A percentile compares a stretch with the other conserved stretches of the same genome.
phyloP scores from a whole-genome alignment of 176 grass and related monocot species.

The Saccharum spontaneum region DNA sequence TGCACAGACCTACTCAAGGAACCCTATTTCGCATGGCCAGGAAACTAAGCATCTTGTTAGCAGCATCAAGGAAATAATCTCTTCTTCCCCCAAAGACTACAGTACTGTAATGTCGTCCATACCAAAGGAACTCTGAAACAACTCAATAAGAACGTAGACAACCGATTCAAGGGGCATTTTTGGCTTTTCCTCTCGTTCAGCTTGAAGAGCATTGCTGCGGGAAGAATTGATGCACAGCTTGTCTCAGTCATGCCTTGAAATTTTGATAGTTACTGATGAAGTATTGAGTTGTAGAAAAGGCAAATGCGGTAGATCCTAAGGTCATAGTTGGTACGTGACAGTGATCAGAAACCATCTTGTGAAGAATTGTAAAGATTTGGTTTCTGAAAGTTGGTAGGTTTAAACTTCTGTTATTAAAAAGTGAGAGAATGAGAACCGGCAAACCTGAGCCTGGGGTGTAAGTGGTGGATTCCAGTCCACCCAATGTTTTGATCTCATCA shows the following conservation, averaged over 20 bases:
- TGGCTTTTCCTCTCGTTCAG: neutral
- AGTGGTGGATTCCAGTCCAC: neutral
- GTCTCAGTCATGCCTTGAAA: conserved; percentile 7
- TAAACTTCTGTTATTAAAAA: neutral
- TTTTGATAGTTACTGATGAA: conserved; percentile 27
- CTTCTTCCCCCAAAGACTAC: conserved; percentile 28
- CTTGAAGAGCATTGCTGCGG: conserved; percentile 25
- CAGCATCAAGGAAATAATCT: conserved; percentile 57
- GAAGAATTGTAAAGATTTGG: conserved; percentile 6
- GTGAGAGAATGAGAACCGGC: neutral
- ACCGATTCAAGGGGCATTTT: neutral
- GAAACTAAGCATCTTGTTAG: conserved; percentile 61
- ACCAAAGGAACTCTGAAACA: conserved; percentile 40
- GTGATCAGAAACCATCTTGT: neutral
- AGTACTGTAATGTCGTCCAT: conserved; percentile 16
- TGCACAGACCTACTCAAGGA: conserved; percentile 65
- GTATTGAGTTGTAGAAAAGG: neutral
- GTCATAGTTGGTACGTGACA: neutral
- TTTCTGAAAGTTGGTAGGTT: neutral
- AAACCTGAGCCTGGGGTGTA: neutral
- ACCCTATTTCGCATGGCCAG: conserved; percentile 40
- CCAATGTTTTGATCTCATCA: neutral
- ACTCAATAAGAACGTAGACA: conserved; percentile 19
- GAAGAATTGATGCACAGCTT: conserved; percentile 34
- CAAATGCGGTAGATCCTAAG: neutral